Base-by-base conservation (phyloP, 1,284 basidiomycete genomes). In the Ceratobasidium sp. region DNA sequence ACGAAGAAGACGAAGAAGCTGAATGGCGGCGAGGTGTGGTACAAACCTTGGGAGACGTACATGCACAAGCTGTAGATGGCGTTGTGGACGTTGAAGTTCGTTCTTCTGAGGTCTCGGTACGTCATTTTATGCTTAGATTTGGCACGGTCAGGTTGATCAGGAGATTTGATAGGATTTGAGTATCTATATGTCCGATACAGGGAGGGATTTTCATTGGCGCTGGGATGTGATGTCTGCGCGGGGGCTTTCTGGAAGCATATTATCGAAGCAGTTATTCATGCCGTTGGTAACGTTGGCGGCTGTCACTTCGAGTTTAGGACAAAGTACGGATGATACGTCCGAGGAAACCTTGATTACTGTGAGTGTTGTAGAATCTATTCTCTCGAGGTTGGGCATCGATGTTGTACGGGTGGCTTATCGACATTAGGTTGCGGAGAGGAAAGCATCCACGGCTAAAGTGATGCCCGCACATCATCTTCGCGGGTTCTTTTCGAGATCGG, bases 191-290 rank as follows among this genome's bases (percentile, higher is more conserved):
- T 70, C 67, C 2, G 67, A 70, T 28, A 47, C 54, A 9, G 21
- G 43, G 14, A 55, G 43, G 21, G 67, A 59, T 30, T 70, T 70
- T 38, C 67, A 70, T 26, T 70, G 67, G 67, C 67, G 67, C 16
- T 70, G 67, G 67, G 67, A 70, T n/a, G 67, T 70, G 4, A 70
- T 70, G 54, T 70, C 67, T 11, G 55, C 58, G 21, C 52, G 67
- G 8, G 26, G 41, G 13, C 46, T 70, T 54, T 26, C 67, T 3
- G 43, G 47, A 18, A 44, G 30, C 23, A 58, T 70, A 7, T 43
- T 70, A 16, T 70, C 67, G 1, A 59, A 47, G 13, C 67, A 70
- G 43, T 16, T 70, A 9, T 59, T 70, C 14, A 70, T 70, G 67
- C 67, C 67, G 28, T 14, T 70, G 9, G 67, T 70, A 13, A 70